phyloP scores from a whole-genome alignment of 192 early-diverging fungal genomes.

The Coemansia sp. region DNA sequence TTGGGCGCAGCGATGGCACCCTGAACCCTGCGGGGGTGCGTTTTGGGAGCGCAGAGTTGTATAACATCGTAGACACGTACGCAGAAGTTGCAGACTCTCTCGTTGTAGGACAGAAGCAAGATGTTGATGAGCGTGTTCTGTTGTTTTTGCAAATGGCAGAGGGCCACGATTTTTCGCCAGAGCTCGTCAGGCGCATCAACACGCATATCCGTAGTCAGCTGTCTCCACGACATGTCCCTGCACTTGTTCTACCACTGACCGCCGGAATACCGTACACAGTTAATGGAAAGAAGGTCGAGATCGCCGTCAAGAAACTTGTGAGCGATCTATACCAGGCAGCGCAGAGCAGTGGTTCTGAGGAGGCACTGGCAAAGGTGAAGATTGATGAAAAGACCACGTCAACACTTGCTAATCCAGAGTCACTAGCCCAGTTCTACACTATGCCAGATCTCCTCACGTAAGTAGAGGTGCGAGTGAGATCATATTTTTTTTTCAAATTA shows the following conservation, averaged over 20 bases:
- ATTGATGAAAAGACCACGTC: constrained; percentile 79
- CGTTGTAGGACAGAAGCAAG: constrained; percentile 84
- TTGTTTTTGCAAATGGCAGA: constrained; percentile 86
- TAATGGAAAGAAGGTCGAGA: constrained; percentile 97
- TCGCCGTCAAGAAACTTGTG: constrained; percentile 81
- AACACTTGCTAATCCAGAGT: constrained; percentile 88
- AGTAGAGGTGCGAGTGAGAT: too few species aligned
- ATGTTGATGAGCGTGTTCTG: constrained; percentile 87
- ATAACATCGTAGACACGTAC: constrained; percentile 88
- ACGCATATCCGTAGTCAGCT: constrained; percentile 75
- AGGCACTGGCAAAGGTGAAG: constrained; percentile 49
- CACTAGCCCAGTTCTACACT: constrained; percentile 75
- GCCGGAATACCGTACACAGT: constrained; percentile 91
- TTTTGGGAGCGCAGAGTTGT: constrained; percentile 92
- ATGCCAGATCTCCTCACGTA: constrained; percentile 61
- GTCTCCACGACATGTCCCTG: constrained; percentile 91
- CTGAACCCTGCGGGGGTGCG: constrained; percentile 91
- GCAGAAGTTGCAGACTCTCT: constrained; percentile 80
- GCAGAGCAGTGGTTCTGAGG: constrained; percentile 55
- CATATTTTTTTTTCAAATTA: background rate
- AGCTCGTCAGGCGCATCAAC: constrained; percentile 71
- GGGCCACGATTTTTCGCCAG: constrained; percentile 57
- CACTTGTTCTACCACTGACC: constrained; percentile 70
- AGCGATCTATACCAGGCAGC: constrained; percentile 50
- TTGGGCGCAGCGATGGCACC: constrained; percentile 89